Percentiles rank a stretch among this genome's conserved stretches.
Evolutionary conservation across 2,329 filamentous ascomycete species (phyloP).

Genomic region (Pseudocercospora macadamiae): DNA sequence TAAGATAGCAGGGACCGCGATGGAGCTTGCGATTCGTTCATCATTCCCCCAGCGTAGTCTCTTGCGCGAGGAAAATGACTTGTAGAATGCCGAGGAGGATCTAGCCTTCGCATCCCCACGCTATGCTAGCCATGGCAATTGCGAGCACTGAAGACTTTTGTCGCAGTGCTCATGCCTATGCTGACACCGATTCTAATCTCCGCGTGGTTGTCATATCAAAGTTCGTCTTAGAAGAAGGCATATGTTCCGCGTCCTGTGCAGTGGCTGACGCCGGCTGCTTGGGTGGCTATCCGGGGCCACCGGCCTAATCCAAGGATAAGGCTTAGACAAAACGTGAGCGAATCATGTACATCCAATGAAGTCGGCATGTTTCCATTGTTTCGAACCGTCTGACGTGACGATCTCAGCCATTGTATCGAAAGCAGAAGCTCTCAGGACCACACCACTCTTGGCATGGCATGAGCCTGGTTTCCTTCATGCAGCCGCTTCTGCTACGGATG

Average conservation of each 20-base stretch:
- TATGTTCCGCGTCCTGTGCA: background rate
- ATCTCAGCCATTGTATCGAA: background rate
- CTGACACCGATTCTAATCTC: conserved; percentile 8
- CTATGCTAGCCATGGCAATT: conserved; percentile 10
- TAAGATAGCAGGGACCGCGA: conserved; percentile 20
- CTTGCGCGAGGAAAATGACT: conserved; percentile 18
- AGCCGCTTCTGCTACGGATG: background rate
- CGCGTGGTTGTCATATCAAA: conserved; percentile 8
- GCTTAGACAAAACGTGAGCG: conserved; percentile 13
- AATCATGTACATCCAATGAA: conserved; percentile 8
- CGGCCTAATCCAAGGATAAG: conserved; percentile 10
- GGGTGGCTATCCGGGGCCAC: conserved; percentile 4
- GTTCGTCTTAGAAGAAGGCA: background rate
- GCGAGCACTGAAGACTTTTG: conserved; percentile 18
- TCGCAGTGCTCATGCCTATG: background rate
- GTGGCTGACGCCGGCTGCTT: conserved; percentile 16
- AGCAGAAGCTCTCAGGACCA: background rate
- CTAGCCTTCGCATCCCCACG: conserved; percentile 1
- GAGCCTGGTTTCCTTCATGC: too few species aligned
- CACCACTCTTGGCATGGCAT: background rate
- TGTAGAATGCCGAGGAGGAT: conserved; percentile 16
- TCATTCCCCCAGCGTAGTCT: conserved; percentile 13
- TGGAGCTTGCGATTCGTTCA: conserved; percentile 26
- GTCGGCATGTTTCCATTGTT: conserved; percentile 15
- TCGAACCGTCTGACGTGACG: conserved; percentile 8